Percentiles rank a stretch among this genome's conserved stretches.
Conservation (phyloP, 805 yeast species). For the Lipomyces oligophaga region DNA sequence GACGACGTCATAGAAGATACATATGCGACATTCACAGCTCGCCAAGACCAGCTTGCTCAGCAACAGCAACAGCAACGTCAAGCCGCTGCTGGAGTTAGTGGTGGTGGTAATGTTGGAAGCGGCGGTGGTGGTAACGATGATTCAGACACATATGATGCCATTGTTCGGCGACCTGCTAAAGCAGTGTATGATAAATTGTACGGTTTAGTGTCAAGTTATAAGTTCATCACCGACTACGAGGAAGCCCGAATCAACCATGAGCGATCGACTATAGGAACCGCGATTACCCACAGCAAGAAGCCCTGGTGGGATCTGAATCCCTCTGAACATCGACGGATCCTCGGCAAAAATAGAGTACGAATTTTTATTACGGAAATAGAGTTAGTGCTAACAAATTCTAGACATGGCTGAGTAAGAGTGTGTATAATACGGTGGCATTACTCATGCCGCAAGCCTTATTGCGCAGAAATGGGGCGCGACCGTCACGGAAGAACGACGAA, state of each 20-base stretch:
- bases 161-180: constrained; percentile 20
- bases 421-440: constrained; percentile 16
- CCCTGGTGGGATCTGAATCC: constrained; percentile 28
- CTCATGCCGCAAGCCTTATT: constrained; percentile 21
- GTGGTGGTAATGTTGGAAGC: constrained; percentile 5
- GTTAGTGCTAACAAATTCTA: neutral
- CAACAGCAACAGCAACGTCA: constrained; percentile 11
- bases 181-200: constrained; percentile 24
- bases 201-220: constrained; percentile 22
- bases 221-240: constrained; percentile 28
- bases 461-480: constrained; percentile 21
- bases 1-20: constrained; percentile 27
- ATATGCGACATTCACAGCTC: constrained; percentile 18
- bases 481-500: constrained; percentile 13
- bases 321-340: constrained; percentile 21
- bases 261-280: constrained; percentile 11
- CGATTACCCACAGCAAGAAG: constrained; percentile 9
- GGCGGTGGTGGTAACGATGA: neutral
- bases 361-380: neutral
- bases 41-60: constrained; percentile 17
- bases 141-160: constrained; percentile 2
- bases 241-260: constrained; percentile 20
- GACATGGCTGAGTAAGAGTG: constrained; percentile 21
- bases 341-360: constrained; percentile 22
- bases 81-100: constrained; percentile 1